Percentiles rank a stretch among this genome's conserved stretches.
These are phyloP conservation scores for Thermoascus crustaceus DNA, from an alignment of 2,329 filamentous ascomycete species.

Conservation along the genomic window DNA sequence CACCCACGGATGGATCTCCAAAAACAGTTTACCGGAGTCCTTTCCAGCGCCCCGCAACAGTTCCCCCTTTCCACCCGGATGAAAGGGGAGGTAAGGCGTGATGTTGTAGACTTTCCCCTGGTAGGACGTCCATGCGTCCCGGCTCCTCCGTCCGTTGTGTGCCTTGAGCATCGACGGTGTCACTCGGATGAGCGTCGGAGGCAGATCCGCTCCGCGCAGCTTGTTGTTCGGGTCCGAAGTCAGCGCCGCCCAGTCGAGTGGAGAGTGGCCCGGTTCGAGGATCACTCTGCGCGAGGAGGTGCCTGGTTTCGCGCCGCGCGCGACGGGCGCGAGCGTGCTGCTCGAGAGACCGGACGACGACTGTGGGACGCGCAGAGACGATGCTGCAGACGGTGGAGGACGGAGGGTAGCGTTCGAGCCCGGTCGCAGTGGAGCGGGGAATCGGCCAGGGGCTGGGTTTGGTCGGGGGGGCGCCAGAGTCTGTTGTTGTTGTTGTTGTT, in stretches of 20 bases:
- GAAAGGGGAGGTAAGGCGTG: constrained; percentile 78
- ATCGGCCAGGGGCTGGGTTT: constrained; percentile 8
- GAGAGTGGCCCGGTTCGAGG: constrained; percentile 83
- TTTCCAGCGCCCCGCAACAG: constrained; percentile 56
- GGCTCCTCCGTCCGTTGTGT: constrained; percentile 74
- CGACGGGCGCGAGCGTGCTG: constrained; percentile 33
- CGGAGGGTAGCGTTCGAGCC: constrained; percentile 23
- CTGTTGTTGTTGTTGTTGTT: too few species aligned
- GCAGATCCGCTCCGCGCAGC: constrained; percentile 50
- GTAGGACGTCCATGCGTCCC: constrained; percentile 83
- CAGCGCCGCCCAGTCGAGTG: constrained; percentile 89
- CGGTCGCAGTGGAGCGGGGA: constrained; percentile 21
- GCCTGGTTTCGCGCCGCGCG: constrained; percentile 38
- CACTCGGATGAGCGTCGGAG: constrained; percentile 58
- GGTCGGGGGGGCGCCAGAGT: too few species aligned
- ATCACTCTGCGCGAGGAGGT: constrained; percentile 54
- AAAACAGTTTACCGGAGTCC: constrained; percentile 56
- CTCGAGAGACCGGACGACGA: constrained; percentile 33
- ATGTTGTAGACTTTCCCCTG: constrained; percentile 93
- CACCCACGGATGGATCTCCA: constrained; percentile 59
- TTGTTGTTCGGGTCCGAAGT: constrained; percentile 54
- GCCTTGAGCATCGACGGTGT: constrained; percentile 70
- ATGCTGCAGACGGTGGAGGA: constrained; percentile 38
- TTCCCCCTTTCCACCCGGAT: constrained; percentile 67
- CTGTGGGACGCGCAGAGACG: constrained; percentile 34